Conservation (phyloP, 1,284 basidiomycete genomes). For the Xerocomus cyaneibrunnescens region DNA sequence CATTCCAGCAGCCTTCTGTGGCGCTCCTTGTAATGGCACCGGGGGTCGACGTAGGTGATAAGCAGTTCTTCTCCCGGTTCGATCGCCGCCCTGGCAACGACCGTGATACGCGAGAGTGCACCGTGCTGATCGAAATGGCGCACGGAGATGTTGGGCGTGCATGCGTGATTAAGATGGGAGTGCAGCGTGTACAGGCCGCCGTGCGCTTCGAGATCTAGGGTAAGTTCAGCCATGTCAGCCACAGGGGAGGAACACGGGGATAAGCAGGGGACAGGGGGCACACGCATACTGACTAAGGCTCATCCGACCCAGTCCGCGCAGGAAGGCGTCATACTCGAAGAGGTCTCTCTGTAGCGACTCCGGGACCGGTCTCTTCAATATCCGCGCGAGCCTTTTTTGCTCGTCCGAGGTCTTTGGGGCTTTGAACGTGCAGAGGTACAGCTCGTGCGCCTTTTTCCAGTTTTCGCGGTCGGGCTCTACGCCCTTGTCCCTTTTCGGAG, state of each 20-base stretch:
- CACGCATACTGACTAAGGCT: slow-evolving; percentile 63
- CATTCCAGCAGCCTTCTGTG: slow-evolving; percentile 62
- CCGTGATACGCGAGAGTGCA: slow-evolving; percentile 64
- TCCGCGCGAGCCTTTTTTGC: slow-evolving; percentile 54
- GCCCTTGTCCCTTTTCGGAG: slow-evolving; percentile 22
- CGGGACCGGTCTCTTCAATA: slow-evolving; percentile 58
- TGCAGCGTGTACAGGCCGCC: slow-evolving; percentile 87
- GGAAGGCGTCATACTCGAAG: slow-evolving; percentile 74
- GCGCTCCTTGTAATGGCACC: slow-evolving; percentile 51
- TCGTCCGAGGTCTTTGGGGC: slow-evolving; percentile 48
- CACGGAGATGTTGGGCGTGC: slow-evolving; percentile 74
- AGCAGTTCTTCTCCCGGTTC: slow-evolving; percentile 71
- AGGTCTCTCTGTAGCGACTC: slow-evolving; percentile 54
- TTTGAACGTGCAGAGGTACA: slow-evolving; percentile 60
- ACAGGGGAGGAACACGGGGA: neutral
- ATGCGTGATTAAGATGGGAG: slow-evolving; percentile 85
- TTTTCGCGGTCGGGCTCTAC: slow-evolving; percentile 55
- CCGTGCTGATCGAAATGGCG: slow-evolving; percentile 66
- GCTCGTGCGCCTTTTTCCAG: slow-evolving; percentile 62
- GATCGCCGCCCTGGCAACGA: slow-evolving; percentile 69
- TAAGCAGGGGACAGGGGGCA: neutral
- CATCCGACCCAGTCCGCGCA: slow-evolving; percentile 76
- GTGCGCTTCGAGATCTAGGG: slow-evolving; percentile 78
- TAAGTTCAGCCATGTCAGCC: slow-evolving; percentile 2
- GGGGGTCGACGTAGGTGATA: slow-evolving; percentile 78